Conservation (phyloP, 192 early-diverging fungal species). For the Coemansia sp. region DNA sequence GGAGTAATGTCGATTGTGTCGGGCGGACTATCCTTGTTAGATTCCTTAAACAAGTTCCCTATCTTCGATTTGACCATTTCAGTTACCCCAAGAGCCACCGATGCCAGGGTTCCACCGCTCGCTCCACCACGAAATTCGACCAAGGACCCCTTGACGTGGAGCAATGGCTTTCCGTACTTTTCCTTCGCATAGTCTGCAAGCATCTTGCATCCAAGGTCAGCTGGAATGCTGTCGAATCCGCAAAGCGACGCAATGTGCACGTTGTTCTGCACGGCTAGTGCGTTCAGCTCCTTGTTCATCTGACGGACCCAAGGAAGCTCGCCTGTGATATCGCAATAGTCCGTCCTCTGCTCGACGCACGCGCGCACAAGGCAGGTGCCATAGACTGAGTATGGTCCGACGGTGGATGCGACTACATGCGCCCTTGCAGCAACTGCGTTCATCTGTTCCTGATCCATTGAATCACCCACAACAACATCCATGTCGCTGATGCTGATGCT, state of each 20-base stretch:
- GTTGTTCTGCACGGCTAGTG: slow-evolving; percentile 63
- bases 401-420: slow-evolving; percentile 78
- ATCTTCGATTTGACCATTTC: slow-evolving; percentile 2
- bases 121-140: slow-evolving; percentile 57
- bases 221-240: slow-evolving; percentile 92
- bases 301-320: slow-evolving; percentile 68
- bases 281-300: slow-evolving; percentile 70
- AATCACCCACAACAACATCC: slow-evolving; percentile 72
- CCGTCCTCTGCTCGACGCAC: slow-evolving; percentile 58
- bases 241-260: slow-evolving; percentile 79
- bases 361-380: slow-evolving; percentile 64
- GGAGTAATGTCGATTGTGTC: not conserved
- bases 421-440: slow-evolving; percentile 64
- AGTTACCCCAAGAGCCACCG: slow-evolving; percentile 23
- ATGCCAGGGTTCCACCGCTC: slow-evolving; percentile 70
- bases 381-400: slow-evolving; percentile 78
- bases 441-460: slow-evolving; percentile 61
- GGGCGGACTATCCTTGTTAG: no score
- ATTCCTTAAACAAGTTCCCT: not conserved
- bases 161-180: slow-evolving; percentile 54
- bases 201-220: slow-evolving; percentile 83
- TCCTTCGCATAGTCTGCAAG: slow-evolving; percentile 59
- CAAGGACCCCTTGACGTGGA: slow-evolving; percentile 67
- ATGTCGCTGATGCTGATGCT: slow-evolving; percentile 28
- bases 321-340: slow-evolving; percentile 93